Evolutionary conservation across 495 filamentous ascomycete genomes (phyloP).

Genomic region (Podospora didyma): DNA sequence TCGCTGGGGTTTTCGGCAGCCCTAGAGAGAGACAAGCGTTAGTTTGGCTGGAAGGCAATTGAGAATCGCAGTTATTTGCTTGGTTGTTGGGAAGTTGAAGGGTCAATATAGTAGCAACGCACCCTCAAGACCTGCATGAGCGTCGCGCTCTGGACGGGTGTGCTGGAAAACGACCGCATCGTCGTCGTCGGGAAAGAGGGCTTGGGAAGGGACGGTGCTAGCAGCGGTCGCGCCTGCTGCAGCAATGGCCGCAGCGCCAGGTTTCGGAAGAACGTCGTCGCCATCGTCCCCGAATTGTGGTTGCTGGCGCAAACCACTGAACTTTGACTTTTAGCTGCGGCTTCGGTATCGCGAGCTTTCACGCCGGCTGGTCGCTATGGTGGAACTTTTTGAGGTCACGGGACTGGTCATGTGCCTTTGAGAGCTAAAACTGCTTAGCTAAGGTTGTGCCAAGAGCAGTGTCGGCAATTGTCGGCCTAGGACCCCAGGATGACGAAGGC

Average conservation of each 20-base stretch:
- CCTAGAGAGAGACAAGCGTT: slow-evolving; percentile 39
- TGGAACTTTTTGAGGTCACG: slow-evolving; percentile 22
- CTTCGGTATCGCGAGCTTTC: background rate
- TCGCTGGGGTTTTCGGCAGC: slow-evolving; percentile 68
- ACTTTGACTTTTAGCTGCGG: background rate
- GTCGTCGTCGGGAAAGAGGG: background rate
- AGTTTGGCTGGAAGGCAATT: background rate
- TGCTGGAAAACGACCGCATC: slow-evolving; percentile 46
- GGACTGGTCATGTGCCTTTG: slow-evolving; percentile 12
- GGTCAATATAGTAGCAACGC: too few relatives aligned
- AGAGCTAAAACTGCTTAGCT: background rate
- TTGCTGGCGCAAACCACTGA: background rate
- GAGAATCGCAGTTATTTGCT: too few relatives aligned
- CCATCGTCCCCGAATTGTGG: slow-evolving; percentile 13
- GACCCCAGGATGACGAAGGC: background rate
- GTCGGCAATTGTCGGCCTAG: slow-evolving; percentile 18
- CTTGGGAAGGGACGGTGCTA: slow-evolving; percentile 20
- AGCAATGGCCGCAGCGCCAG: slow-evolving; percentile 5
- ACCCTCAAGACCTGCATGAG: slow-evolving; percentile 58
- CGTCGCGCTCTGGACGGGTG: slow-evolving; percentile 49
- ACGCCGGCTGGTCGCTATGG: background rate
- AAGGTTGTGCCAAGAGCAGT: too few relatives aligned
- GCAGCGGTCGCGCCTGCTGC: background rate
- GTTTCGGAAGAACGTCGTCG: slow-evolving; percentile 26
- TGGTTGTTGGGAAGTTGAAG: too few relatives aligned